Conservation (phyloP, 2,329 filamentous ascomycete genomes). For the Aspergillus sp. region DNA sequence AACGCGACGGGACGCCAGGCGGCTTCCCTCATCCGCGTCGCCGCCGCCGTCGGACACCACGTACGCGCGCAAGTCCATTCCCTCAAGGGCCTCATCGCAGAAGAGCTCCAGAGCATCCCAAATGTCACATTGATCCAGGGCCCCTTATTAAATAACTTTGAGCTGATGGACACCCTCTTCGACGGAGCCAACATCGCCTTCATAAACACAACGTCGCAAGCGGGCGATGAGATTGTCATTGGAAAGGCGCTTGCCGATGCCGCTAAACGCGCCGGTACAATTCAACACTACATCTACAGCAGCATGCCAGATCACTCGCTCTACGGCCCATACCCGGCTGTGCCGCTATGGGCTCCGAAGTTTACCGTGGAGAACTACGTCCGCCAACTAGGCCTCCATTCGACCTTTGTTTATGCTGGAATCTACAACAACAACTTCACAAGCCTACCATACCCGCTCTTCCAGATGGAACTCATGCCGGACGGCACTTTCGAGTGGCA, state of each 20-base stretch:
- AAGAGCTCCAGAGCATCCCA: constrained; percentile 77
- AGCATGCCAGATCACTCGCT: constrained; percentile 94
- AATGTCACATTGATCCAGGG: constrained; percentile 75
- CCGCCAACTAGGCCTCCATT: constrained; percentile 74
- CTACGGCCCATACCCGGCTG: constrained; percentile 76
- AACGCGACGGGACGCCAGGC: constrained; percentile 96
- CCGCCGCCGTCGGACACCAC: constrained; percentile 87
- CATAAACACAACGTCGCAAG: constrained; percentile 94
- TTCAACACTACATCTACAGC: constrained; percentile 93
- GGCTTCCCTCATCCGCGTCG: constrained; percentile 90
- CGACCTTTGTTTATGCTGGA: constrained; percentile 92
- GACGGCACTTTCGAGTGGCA: constrained; percentile 91
- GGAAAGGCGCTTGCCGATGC: constrained; percentile 86
- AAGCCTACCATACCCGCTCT: constrained; percentile 84
- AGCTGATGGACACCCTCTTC: constrained; percentile 76
- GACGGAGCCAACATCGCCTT: constrained; percentile 83
- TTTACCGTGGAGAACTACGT: constrained; percentile 92
- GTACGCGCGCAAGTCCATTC: constrained; percentile 91
- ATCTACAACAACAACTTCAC: constrained; percentile 99
- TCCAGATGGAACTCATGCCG: constrained; percentile 84
- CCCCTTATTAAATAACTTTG: constrained; percentile 67
- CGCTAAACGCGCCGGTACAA: constrained; percentile 72
- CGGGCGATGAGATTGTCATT: constrained; percentile 84
- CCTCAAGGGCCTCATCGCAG: constrained; percentile 80
- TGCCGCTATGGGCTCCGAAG: constrained; percentile 91